Evolutionary conservation across 148 eudicot genomes (phyloP), one percentile per base, ranked within the genome.

Genomic region (Fagopyrum tataricum): DNA sequence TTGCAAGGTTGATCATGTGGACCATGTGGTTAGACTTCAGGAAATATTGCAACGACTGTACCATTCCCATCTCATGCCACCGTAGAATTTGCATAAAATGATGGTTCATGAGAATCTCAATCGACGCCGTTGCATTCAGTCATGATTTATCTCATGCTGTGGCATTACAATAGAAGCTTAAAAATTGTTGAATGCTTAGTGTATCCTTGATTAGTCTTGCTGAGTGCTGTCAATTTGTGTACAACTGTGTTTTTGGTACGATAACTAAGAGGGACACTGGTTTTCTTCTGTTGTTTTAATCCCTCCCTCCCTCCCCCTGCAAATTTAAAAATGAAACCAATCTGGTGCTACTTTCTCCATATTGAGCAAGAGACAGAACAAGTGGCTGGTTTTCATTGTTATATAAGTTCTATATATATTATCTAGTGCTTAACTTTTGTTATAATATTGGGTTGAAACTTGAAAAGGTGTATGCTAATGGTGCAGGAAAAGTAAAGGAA

Each of bases 401-500:
- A 15, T 5, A n/a, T 69, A 18, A 42, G 5, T 7, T 18, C 49
- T 6, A 26, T 69, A 23, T 69, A n/a, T n/a, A n/a, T n/a, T n/a
- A n/a, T n/a, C 17, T 23, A 43, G 47, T 26, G 17, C 39, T 52
- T n/a, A 13, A 13, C n/a, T 23, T 46, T 26, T 71, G 40, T 71
- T 2, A 48, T 15, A 7, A 46, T 70, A 31, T 4, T 20, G 62
- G 62, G 37, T 52, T 51, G 37, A 31, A 31, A 31, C 2, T 31
- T 48, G 73, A 68, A 55, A 17, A 76, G 56, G 78, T 58, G 37
- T 23, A 14, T 76, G 44, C 37, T 47, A 67, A 31, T 75, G 79
- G 64, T 72, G 74, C 88, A 93, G 98, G 86, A 90, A 85, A 83
- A 81, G 78, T 51, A 78, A 86, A 64, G 85, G 80, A 48, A 87